Evolutionary conservation across 2,329 filamentous ascomycete genomes (phyloP), one percentile per base, ranked within the genome.

Genomic region (Elsinoe fawcettii): DNA sequence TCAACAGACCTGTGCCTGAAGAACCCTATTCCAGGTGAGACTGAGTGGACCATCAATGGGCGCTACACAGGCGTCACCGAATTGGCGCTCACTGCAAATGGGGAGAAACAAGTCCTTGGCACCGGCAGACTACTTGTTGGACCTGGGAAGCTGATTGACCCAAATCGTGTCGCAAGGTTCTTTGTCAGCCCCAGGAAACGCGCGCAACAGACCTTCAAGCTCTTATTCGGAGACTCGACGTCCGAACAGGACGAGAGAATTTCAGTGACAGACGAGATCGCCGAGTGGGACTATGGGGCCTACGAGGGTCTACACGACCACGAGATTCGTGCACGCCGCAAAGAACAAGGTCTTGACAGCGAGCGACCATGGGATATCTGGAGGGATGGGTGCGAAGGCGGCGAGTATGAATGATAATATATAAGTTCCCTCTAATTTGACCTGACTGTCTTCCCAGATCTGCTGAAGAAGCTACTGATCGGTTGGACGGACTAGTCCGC

Each of bases 361-460:
- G 73, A 77, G n/a, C 63, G 74, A 3, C 70, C 73, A 22, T 95
- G 88, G 88, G 86, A 93, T 73, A 93, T 95, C 62, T 95, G 89
- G 90, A 77, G 75, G n/a, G 88, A 95, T 67, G 90, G 90, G 0
- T 95, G 90, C 71, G 86, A 86, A 1, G 87, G 84, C 3, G 90
- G 90, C 55, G 90, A 95, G 85, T 88, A 73, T 70, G 83, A 78
- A n/a, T 51, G 63, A 12, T 34, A 23, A 41, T 27, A 30, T 58
- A 12, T 5, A 27, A n/a, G 14, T n/a, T 8, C 27, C 55, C 36
- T 57, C 36, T n/a, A 16, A 36, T 36, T 34, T 14, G 39, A 44
- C 12, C 37, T 60, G 32, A 58, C 18, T 36, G 9, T 14, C 39
- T 36, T 34, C 16, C 12, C 36, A 86, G 83, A 75, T 82, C 79